Conservation (phyloP, 257 asterid species). For the Scutellaria galericulata region DNA sequence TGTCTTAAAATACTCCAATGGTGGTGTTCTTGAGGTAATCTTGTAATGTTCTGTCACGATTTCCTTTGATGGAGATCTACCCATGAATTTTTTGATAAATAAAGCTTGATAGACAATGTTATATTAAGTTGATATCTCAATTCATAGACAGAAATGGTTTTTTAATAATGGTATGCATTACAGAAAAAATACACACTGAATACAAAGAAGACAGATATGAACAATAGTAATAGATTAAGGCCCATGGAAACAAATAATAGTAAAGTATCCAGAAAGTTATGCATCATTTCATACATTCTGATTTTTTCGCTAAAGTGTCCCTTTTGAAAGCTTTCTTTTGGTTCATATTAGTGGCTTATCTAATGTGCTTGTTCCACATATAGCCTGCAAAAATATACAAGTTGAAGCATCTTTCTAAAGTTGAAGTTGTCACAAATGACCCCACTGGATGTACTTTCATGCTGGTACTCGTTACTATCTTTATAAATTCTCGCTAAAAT, state of each 20-base stretch:
- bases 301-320: constrained; percentile 18
- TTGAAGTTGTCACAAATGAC: constrained; percentile 88
- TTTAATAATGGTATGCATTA: constrained; percentile 6
- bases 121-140: constrained; percentile 7
- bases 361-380: constrained; percentile 26
- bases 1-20: constrained; percentile 85
- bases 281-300: constrained; percentile 1
- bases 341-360: constrained; percentile 36
- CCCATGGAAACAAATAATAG: constrained; percentile 16
- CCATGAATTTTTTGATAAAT: constrained; percentile 2
- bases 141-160: constrained; percentile 7
- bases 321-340: constrained; percentile 13
- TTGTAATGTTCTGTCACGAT: neutral
- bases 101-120: constrained; percentile 2
- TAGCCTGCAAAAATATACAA: constrained; percentile 93
- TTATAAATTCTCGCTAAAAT: constrained; percentile 13
- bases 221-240: constrained; percentile 1
- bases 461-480: constrained; percentile 54
- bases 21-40: constrained; percentile 92
- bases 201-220: constrained; percentile 1
- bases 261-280: constrained; percentile 22
- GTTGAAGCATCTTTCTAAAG: constrained; percentile 94
- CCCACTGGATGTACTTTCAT: constrained; percentile 98
- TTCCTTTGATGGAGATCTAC: constrained; percentile 2
- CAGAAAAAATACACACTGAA: neutral